Evolutionary conservation across 2,329 filamentous ascomycete genomes (phyloP).

Genomic region (Neodidymelliopsis sp.): DNA sequence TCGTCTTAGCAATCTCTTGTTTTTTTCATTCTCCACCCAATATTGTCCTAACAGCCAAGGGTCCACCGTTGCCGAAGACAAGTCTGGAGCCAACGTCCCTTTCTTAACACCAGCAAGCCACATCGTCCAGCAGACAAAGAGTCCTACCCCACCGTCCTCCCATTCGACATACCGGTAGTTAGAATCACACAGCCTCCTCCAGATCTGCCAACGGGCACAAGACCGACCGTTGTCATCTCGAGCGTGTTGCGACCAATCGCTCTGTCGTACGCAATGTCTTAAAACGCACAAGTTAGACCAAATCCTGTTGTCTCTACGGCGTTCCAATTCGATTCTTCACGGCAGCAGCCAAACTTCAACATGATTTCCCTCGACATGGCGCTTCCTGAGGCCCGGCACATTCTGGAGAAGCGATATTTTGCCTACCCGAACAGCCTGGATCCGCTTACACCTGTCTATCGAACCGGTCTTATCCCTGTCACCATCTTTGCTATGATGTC

Average conservation of each 20-base stretch:
- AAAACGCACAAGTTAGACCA: slow-evolving; percentile 16
- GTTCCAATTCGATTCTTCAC: not conserved
- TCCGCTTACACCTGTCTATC: slow-evolving; percentile 38
- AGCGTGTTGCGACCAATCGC: slow-evolving; percentile 7
- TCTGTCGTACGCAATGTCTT: slow-evolving; percentile 27
- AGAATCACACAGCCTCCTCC: slow-evolving; percentile 6
- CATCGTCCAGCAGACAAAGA: slow-evolving; percentile 14
- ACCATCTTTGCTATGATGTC: slow-evolving; percentile 58
- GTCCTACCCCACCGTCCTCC: not conserved
- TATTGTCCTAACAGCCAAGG: not conserved
- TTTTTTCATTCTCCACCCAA: not conserved
- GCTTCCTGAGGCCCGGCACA: slow-evolving; percentile 14
- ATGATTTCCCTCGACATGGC: slow-evolving; percentile 23
- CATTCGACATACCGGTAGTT: not conserved
- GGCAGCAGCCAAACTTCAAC: slow-evolving; percentile 1
- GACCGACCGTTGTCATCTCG: slow-evolving; percentile 1
- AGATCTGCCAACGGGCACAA: slow-evolving; percentile 8
- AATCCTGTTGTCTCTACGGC: not conserved
- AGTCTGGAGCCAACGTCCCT: slow-evolving; percentile 1
- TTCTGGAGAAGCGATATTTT: slow-evolving; percentile 27
- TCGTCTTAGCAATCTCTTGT: slow-evolving; percentile 10
- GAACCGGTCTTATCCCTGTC: slow-evolving; percentile 56
- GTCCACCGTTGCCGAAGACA: not conserved
- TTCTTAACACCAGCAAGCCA: slow-evolving; percentile 19
- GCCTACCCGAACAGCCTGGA: slow-evolving; percentile 42